Percentiles rank a stretch among this genome's conserved stretches.
phyloP scores from a whole-genome alignment of 108 stramenopile species.

The Cyclotella choctawhatcheeana region DNA sequence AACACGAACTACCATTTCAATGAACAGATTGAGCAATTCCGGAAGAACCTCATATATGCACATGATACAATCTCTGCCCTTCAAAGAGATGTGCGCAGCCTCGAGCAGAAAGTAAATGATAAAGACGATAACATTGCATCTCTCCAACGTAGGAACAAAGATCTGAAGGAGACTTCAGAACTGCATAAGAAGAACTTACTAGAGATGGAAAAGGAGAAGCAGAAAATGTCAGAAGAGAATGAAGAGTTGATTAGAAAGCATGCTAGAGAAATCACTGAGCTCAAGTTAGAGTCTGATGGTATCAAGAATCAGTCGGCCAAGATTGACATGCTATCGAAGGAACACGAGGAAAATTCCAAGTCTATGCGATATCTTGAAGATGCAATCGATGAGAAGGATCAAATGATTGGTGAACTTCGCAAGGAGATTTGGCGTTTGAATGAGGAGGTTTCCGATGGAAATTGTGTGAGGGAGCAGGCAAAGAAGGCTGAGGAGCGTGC shows the following conservation, averaged over 20 bases:
- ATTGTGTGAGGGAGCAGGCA: constrained; percentile 17
- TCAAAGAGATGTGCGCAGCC: constrained; percentile 28
- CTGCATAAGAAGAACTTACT: constrained; percentile 6
- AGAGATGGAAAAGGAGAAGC: constrained; percentile 28
- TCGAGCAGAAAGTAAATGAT: constrained; percentile 23
- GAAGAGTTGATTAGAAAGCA: constrained; percentile 13
- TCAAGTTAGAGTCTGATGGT: constrained; percentile 8
- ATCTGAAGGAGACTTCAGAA: constrained; percentile 19
- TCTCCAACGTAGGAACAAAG: constrained; percentile 28
- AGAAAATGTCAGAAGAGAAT: constrained; percentile 3
- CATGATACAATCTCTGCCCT: constrained; percentile 45
- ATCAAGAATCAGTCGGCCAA: background rate
- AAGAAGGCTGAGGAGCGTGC: constrained; percentile 36
- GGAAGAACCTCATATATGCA: constrained; percentile 26
- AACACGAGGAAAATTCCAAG: constrained; percentile 15
- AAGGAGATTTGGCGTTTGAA: constrained; percentile 34
- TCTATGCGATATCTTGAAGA: constrained; percentile 19
- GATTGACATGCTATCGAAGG: constrained; percentile 8
- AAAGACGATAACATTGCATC: constrained; percentile 31
- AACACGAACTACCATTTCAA: constrained; percentile 16
- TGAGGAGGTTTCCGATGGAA: constrained; percentile 40
- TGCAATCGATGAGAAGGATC: constrained; percentile 28
- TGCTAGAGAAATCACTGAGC: constrained; percentile 5
- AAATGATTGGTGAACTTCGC: constrained; percentile 26
- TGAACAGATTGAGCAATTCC: constrained; percentile 33